Evolutionary conservation across 805 yeast genomes (phyloP), one percentile per base, ranked within the genome.

Genomic region (Ogataea allantospora): DNA sequence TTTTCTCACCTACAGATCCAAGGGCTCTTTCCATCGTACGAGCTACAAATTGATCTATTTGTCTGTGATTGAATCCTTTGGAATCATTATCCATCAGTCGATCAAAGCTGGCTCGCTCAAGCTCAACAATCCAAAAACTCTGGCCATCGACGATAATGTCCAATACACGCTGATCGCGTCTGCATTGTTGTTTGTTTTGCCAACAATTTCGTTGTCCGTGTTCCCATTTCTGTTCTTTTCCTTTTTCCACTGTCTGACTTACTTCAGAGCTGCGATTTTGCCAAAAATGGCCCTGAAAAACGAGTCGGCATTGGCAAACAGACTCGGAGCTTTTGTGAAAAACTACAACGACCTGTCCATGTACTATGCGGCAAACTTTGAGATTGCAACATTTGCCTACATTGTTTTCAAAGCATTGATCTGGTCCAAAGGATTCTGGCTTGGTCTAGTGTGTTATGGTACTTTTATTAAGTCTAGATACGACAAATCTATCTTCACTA

Each of bases 161-260:
- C 91, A 87, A 49, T 89, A 88, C 63, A 69, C 85, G 35, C 58
- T 69, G 27, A 63, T 80, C 42, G 79, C 80, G 33, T 47, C 73
- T 44, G 68, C 67, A 28, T 77, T 79, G 78, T 63, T 73, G 54
- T 46, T 75, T 5, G 57, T 80, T 41, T 73, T 88, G 48, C 78
- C 82, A 31, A 76, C 72, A 43, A 74, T 76, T 46, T 61, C 76
- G 22, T 57, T 85, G 38, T 73, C 95, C 2, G 65, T 83, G 46
- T 58, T 80, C 16, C 95, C 97, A 38, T 88, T 84, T 56, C 67
- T 77, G 30, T 66, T 85, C 40, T 89, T 83, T 61, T 82, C 96
- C 6, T 57, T 80, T 13, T 88, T 91, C 77, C 97, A 89, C 59
- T 79, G 78, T 8, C 67, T 88, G 54, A 80, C 83, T 13, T 91